Evolutionary conservation across 2,329 filamentous ascomycete genomes (phyloP).

Genomic region (Davidsoniella neocaledoniae): DNA sequence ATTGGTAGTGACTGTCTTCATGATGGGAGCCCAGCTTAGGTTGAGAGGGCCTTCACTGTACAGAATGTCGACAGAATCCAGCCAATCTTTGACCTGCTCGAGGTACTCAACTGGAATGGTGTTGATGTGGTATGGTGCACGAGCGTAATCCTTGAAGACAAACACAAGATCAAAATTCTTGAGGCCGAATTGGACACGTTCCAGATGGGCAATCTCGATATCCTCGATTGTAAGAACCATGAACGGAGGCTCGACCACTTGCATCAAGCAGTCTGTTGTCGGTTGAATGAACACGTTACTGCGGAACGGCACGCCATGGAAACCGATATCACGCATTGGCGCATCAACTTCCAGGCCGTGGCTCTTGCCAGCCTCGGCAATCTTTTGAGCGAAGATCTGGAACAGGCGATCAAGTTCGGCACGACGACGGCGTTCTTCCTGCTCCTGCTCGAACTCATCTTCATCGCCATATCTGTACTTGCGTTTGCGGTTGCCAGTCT

Average conservation of each 20-base stretch:
- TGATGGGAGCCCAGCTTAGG: constrained; percentile 96
- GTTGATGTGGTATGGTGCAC: constrained; percentile 87
- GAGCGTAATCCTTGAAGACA: constrained; percentile 91
- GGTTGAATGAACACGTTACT: constrained; percentile 93
- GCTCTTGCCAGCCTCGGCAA: constrained; percentile 83
- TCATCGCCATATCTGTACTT: constrained; percentile 97
- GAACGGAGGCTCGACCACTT: constrained; percentile 92
- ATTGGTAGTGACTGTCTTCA: constrained; percentile 94
- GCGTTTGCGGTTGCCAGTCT: constrained; percentile 93
- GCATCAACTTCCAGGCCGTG: constrained; percentile 90
- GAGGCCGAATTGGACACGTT: constrained; percentile 88
- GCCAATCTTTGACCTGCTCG: constrained; percentile 92
- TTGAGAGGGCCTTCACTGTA: constrained; percentile 92
- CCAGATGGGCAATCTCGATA: constrained; percentile 88
- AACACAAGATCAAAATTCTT: constrained; percentile 99
- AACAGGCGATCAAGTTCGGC: constrained; percentile 91
- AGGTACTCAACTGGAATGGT: constrained; percentile 93
- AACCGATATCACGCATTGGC: constrained; percentile 88
- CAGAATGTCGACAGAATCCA: constrained; percentile 88
- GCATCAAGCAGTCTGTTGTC: constrained; percentile 90
- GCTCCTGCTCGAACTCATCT: constrained; percentile 95
- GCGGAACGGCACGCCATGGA: constrained; percentile 89
- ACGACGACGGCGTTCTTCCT: constrained; percentile 81
- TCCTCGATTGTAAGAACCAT: constrained; percentile 90
- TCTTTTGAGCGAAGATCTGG: constrained; percentile 92